Evolutionary conservation across 805 yeast genomes (phyloP).

Genomic region (Candida orba): DNA sequence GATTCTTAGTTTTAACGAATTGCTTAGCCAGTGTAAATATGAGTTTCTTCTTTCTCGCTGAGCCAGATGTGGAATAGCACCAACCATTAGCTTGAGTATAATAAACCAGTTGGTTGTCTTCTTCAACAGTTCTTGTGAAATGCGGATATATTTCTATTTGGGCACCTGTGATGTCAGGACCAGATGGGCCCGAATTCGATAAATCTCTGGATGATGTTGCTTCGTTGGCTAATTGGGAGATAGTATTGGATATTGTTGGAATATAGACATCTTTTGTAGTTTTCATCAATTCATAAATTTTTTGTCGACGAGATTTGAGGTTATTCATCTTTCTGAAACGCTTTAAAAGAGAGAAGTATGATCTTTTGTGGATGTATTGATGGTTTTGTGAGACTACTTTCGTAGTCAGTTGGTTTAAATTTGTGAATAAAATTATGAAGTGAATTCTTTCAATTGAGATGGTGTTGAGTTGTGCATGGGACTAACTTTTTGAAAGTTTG

Average conservation of each 20-base stretch:
- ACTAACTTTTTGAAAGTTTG: too few species aligned
- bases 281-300: constrained; percentile 42
- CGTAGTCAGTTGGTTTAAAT: too few species aligned
- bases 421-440: too few species aligned
- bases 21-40: constrained; percentile 65
- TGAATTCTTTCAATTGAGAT: too few species aligned
- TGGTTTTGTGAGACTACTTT: too few species aligned
- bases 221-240: constrained; percentile 26
- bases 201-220: constrained; percentile 11
- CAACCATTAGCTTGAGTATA: constrained; percentile 67
- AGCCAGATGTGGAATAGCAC: constrained; percentile 58
- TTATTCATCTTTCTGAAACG: background rate
- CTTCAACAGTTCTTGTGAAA: constrained; percentile 32
- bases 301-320: constrained; percentile 29
- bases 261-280: constrained; percentile 51
- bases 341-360: background rate
- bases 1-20: constrained; percentile 37
- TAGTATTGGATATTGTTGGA: constrained; percentile 42
- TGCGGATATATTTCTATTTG: constrained; percentile 54
- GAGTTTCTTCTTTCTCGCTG: constrained; percentile 63
- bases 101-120: constrained; percentile 26
- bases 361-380: background rate
- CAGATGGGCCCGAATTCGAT: constrained; percentile 5
- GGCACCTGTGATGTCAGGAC: constrained; percentile 33
- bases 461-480: too few species aligned